A percentile compares a stretch with the other conserved stretches of the same genome.
Conservation (phyloP, 176 grass and related monocot genomes). For the Oryza meyeriana region DNA sequence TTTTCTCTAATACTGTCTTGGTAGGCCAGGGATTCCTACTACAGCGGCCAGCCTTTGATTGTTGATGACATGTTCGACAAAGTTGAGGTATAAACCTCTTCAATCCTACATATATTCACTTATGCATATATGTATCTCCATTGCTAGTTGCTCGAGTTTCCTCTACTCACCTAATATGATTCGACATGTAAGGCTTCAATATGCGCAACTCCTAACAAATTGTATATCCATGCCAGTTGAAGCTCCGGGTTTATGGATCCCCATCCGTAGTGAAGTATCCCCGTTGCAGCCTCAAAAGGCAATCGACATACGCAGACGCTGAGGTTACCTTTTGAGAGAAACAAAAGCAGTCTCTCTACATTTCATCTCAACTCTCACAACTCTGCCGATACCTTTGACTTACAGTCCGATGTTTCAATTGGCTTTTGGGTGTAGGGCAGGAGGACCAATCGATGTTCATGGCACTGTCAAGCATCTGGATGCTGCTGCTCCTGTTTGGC, state of each 20-base stretch:
- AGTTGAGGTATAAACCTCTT: slow-evolving; percentile 63
- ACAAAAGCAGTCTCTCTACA: background rate
- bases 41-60: slow-evolving; percentile 86
- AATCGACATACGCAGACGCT: slow-evolving; percentile 79
- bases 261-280: slow-evolving; percentile 91
- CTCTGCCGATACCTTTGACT: background rate
- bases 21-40: slow-evolving; percentile 93
- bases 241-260: slow-evolving; percentile 86
- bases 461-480: slow-evolving; percentile 77
- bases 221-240: slow-evolving; percentile 41
- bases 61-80: slow-evolving; percentile 94
- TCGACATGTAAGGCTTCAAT: background rate
- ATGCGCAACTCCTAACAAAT: background rate
- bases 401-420: slow-evolving; percentile 37
- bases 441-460: slow-evolving; percentile 83
- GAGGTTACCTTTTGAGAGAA: slow-evolving; percentile 57
- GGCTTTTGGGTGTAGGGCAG: slow-evolving; percentile 83
- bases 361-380: background rate
- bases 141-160: background rate
- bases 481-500: slow-evolving; percentile 67
- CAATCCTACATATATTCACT: background rate
- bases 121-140: background rate
- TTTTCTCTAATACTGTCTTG: background rate
- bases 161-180: background rate
- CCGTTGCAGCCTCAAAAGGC: slow-evolving; percentile 81